Base-by-base conservation (phyloP, 2,329 filamentous ascomycete species). In the Venturia oleaginea region DNA sequence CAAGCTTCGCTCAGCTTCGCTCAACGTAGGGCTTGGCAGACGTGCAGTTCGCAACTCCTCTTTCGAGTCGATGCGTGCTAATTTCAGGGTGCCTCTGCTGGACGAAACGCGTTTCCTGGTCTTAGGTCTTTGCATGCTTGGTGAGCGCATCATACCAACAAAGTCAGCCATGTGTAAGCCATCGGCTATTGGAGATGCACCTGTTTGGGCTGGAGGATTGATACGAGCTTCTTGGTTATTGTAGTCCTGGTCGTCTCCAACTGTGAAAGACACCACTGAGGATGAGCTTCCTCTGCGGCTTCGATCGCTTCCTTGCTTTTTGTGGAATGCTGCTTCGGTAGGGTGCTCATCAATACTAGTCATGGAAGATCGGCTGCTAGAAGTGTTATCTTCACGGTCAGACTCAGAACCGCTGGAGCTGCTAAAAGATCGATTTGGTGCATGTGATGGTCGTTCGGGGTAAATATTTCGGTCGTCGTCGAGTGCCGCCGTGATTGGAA, bases 1-100 rank as follows among this genome's bases (percentile, higher is more conserved):
- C 42, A 75, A 66, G 34, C 78, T 77, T 15, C 73, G 68, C 67
- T 77, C 78, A 11, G 78, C 78, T 69, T 81, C 75, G 66, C 78
- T 80, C 59, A 80, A 70, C 0, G 78, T 79, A n/a, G 78, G 78
- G 64, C 76, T 81, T 22, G 68, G 51, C 24, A 59, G 34, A 38
- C 59, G 54, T n/a, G 38, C 32, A 4, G 10, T 48, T 43, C 43
- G 54, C 15, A 60, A 27, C 27, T 64, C 57, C 55, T 64, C 57
- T 55, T 60, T 64, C 34, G 62, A 63, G 19, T 63, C 46, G 19
- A 63, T 63, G 19, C 48, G 42, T 37, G 62, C 62, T 17, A 63
- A 37, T 27, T 63, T 54, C 48, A 38, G 15, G 2, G 34, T 37
- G 15, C 46, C 34, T 55, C 62, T 46, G 17, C 42, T 54, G 10